Conservation (phyloP, 495 filamentous ascomycete genomes). For the Thermothielavioides terrestris region DNA sequence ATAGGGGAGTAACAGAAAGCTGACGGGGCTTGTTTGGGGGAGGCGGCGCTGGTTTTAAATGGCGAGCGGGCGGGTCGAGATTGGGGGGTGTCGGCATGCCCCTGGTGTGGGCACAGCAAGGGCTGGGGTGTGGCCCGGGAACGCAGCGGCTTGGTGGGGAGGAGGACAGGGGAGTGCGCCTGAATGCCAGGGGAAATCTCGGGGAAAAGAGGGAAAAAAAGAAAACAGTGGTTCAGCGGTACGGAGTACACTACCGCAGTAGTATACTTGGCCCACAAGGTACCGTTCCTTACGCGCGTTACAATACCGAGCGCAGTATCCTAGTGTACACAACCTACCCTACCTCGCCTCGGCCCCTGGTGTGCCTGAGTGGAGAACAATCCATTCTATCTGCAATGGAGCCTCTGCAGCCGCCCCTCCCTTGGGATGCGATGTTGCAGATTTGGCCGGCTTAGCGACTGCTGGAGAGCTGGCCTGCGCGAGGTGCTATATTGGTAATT, state of each 20-base stretch:
- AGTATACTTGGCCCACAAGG: conserved; percentile 14
- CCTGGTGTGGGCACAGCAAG: conserved; percentile 13
- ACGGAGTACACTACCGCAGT: too few relatives aligned
- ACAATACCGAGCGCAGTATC: background rate
- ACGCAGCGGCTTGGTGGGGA: conserved; percentile 25
- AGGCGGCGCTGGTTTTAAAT: conserved; percentile 32
- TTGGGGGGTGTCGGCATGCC: conserved; percentile 11
- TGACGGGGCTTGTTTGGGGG: conserved; percentile 22
- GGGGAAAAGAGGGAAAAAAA: conserved; percentile 15
- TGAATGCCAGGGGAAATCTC: conserved; percentile 18
- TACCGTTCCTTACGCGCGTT: conserved; percentile 7
- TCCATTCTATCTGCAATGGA: background rate
- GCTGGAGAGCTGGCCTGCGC: background rate
- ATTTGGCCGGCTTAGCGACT: conserved; percentile 16
- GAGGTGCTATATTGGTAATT: conserved; percentile 6
- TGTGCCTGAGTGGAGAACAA: too few relatives aligned
- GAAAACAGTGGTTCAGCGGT: conserved; percentile 11
- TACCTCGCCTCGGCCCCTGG: background rate
- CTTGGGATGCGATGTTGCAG: conserved; percentile 2
- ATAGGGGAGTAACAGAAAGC: conserved; percentile 27
- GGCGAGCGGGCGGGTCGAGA: conserved; percentile 21
- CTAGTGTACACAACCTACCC: background rate
- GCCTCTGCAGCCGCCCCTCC: conserved; percentile 16
- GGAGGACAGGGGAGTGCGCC: conserved; percentile 13
- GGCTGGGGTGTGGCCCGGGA: conserved; percentile 13